A percentile compares a stretch with the other conserved stretches of the same genome.
These are phyloP conservation scores for Tritrichomonas musculus DNA, from an alignment of 208 protist genomes.

Conservation along the genomic window DNA sequence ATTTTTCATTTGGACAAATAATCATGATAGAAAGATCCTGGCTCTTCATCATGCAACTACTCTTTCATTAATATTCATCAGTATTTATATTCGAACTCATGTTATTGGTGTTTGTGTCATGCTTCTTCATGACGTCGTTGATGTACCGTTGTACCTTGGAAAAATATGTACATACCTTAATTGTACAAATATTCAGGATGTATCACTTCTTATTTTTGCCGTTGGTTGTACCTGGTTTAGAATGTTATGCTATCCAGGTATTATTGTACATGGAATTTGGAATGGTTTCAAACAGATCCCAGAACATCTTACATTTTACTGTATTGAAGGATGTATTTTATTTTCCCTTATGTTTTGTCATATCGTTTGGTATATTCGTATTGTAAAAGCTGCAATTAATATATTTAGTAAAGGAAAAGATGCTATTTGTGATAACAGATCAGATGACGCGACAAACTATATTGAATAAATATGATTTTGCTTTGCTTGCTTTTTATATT, in stretches of 20 bases:
- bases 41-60: not conserved
- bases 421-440: conserved; percentile 6
- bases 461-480: too few species aligned
- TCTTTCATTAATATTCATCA: not conserved
- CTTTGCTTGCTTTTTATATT: too few species aligned
- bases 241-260: not conserved
- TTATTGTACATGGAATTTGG: not conserved
- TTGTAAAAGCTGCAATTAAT: not conserved
- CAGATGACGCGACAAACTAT: not conserved
- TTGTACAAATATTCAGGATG: not conserved
- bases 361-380: not conserved
- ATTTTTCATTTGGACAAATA: not conserved
- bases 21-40: not conserved
- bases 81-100: not conserved
- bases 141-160: conserved; percentile 5
- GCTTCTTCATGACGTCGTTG: conserved; percentile 17
- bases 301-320: too few species aligned
- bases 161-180: not conserved
- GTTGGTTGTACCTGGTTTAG: conserved; percentile 13
- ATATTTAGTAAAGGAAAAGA: not conserved
- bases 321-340: too few species aligned
- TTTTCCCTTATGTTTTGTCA: not conserved
- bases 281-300: too few species aligned
- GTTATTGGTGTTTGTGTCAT: not conserved
- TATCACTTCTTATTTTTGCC: not conserved